Base-by-base conservation (phyloP, 345 rosid species). In the Salix exigua region DNA sequence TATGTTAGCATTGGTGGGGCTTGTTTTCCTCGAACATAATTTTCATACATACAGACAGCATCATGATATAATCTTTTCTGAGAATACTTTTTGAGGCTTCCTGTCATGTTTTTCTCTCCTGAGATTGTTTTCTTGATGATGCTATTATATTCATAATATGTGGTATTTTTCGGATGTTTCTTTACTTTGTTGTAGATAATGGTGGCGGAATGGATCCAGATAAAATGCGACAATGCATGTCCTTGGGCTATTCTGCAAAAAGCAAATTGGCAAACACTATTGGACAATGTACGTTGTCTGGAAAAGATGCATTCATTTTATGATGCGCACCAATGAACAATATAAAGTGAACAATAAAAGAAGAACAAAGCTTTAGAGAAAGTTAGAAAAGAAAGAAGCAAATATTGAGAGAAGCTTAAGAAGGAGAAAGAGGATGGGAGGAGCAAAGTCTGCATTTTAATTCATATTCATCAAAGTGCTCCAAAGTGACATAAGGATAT, bases 201-300 rank as follows among this genome's bases (percentile, higher is more conserved):
- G 99, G 99, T 25, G 99, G 99, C 21, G 99, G 99, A 68, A 95
- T 95, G 99, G 87, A 88, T 87, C 94, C 98, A 44, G 95, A 91
- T 48, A 90, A 86, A 82, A 82, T 94, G 91, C 85, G 98, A 13
- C 89, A 88, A 23, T 94, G 97, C 89, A 86, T 94, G 92, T 94
- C 98, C 68, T 82, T 94, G n/a, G 98, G 98, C 30, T 94, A 90
- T 74, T 94, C 98, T 80, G 95, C 91, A 1, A 94, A 94, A 80
- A 90, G 95, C 97, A 89, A 91, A 82, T 53, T 82, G 61, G 92
- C 93, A 4, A 88, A 91, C 84, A 89, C 98, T 64, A 91, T 94
- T 67, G 98, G 98, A 68, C 95, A 94, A 73, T 94, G 98, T 94
- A 89, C 83, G 4, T 61, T 48, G 55, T 68, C 61, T 30, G 50